Base-by-base conservation (phyloP, 768 basidiomycete species). In the Pisolithus albus region DNA sequence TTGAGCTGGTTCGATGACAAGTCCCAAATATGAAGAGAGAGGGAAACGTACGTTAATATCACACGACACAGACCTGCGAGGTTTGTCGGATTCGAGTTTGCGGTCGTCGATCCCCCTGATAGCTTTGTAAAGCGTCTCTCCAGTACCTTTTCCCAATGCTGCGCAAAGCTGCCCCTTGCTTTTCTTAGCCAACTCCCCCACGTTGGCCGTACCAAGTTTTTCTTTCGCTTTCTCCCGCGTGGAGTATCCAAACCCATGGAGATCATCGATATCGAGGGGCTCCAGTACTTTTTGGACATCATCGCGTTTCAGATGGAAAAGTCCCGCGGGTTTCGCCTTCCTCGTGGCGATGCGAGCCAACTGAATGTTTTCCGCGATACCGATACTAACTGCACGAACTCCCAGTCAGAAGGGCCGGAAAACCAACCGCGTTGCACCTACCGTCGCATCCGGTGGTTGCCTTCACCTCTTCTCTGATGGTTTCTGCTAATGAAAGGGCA, bases 331-430 rank as follows among this genome's bases (percentile, higher is more conserved):
- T 62, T 99, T 99, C 5, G 96, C 96, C 5, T 75, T 77, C 7
- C 89, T 81, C 0, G 92, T 94, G 2, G 96, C 96, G 7, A 99
- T 75, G 16, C 93, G 88, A 1, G 95, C 91, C 5, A 99, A 82
- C 43, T 95, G 82, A 58, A 95, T 87, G 68, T 97, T 99, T 55
- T 90, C 81, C 0, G 90, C 79, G 47, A 96, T 86, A 10, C 96
- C 96, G 45, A 98, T 88, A 64, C 90, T 93, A 6, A 92, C 93
- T 94, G 48, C 6, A 8, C 18, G 8, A 3, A 6, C 2, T 28
- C n/a, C 40, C 8, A 32, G 36, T 51, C 23, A 58, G n/a, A 23
- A 37, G 26, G 16, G 18, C 32, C 8, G 26, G 24, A 9, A 7
- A 32, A 34, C 5, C 9, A 7, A 36, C 37, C 15, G 40, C 19